phyloP scores from a whole-genome alignment of 2,329 filamentous ascomycete species.

The Aspergillus piperis region DNA sequence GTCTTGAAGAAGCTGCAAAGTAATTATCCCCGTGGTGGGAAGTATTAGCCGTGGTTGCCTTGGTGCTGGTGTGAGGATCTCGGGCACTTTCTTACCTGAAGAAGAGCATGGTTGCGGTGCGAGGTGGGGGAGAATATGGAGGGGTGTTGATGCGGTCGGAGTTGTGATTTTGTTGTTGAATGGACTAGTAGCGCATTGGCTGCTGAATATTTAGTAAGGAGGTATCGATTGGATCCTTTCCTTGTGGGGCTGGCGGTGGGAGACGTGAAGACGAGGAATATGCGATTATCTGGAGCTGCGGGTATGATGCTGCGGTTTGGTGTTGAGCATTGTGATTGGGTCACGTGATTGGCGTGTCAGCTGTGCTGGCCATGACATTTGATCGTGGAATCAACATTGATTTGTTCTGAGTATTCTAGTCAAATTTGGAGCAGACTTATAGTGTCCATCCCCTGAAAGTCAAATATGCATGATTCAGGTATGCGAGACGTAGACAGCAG shows the following conservation, averaged over 20 bases:
- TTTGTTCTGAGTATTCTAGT: background rate
- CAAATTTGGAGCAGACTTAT: no score
- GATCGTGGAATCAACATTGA: background rate
- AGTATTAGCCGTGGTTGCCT: background rate
- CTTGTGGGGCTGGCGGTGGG: background rate
- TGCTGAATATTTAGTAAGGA: background rate
- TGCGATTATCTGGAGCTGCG: background rate
- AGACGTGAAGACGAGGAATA: background rate
- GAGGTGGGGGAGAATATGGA: slow-evolving; percentile 8
- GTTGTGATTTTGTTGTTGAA: background rate
- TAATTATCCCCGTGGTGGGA: background rate
- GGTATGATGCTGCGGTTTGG: slow-evolving; percentile 1
- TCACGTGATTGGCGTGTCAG: background rate
- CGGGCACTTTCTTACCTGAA: slow-evolving; percentile 47
- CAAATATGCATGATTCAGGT: no score
- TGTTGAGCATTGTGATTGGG: background rate
- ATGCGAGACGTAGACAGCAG: no score
- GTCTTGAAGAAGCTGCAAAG: slow-evolving; percentile 89
- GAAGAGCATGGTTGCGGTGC: slow-evolving; percentile 50
- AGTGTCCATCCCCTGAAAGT: no score
- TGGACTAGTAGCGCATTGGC: background rate
- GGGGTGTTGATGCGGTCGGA: background rate
- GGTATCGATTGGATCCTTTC: background rate
- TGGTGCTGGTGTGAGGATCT: background rate
- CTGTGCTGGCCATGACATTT: background rate